Conservation (phyloP, 495 filamentous ascomycete genomes). For the Lichina pygmaea region DNA sequence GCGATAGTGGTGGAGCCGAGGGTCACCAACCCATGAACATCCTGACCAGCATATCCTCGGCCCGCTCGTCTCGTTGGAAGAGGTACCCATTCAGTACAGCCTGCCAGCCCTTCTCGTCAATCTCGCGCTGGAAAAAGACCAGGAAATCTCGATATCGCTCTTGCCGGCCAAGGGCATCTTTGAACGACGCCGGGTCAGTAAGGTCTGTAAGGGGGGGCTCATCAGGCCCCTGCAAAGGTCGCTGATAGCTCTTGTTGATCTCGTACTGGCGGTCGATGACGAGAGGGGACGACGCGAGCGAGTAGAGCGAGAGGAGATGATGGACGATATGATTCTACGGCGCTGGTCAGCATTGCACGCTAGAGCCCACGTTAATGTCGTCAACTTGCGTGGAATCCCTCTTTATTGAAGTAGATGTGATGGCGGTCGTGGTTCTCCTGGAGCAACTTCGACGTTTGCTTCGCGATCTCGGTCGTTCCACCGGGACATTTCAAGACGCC, state of each 20-base stretch:
- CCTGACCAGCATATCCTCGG: conserved; percentile 32
- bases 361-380: background rate
- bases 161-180: conserved; percentile 21
- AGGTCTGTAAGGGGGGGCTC: conserved; percentile 22
- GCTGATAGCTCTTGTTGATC: conserved; percentile 33
- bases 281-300: conserved; percentile 34
- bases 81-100: conserved; percentile 33
- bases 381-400: conserved; percentile 23
- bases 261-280: conserved; percentile 30
- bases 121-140: conserved; percentile 44
- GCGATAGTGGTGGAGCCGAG: background rate
- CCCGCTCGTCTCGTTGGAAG: conserved; percentile 30
- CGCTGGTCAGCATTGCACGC: background rate
- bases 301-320: conserved; percentile 45
- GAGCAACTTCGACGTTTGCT: conserved; percentile 32
- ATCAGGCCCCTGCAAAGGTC: conserved; percentile 16
- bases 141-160: conserved; percentile 41
- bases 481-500: conserved; percentile 26
- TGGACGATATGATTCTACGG: conserved; percentile 39
- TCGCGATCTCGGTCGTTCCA: conserved; percentile 28
- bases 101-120: conserved; percentile 30
- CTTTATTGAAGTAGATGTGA: conserved; percentile 52
- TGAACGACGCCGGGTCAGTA: conserved; percentile 21
- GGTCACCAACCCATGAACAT: conserved; percentile 22
- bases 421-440: conserved; percentile 41